phyloP scores from a whole-genome alignment of 257 asterid genomes.

The Solanum clarkiae region DNA sequence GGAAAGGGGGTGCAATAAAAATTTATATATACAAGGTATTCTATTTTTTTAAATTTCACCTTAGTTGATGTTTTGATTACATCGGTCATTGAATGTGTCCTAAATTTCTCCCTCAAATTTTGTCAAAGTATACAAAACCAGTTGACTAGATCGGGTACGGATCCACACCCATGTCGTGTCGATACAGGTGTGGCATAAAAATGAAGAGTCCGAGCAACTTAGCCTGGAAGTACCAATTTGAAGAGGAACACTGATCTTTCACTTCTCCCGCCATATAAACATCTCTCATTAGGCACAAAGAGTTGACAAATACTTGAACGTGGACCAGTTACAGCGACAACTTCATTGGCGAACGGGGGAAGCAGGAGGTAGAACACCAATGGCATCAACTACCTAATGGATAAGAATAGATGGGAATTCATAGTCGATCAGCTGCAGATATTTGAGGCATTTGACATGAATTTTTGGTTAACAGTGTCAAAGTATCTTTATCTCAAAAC shows the following conservation, averaged over 20 bases:
- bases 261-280: not conserved
- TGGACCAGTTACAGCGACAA: not conserved
- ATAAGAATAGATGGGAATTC: not conserved
- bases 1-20: too few relatives aligned
- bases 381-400: not conserved
- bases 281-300: not conserved
- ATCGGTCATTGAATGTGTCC: too few relatives aligned
- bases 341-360: not conserved
- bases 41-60: too few relatives aligned
- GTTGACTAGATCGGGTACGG: too few relatives aligned
- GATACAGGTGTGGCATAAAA: too few relatives aligned
- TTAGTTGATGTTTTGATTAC: too few relatives aligned
- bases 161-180: too few relatives aligned
- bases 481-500: not conserved
- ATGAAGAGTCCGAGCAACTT: too few relatives aligned
- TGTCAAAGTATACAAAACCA: too few relatives aligned
- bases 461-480: not conserved
- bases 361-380: not conserved
- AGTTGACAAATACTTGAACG: not conserved
- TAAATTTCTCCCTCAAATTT: too few relatives aligned
- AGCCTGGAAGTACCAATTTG: not conserved
- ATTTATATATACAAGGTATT: too few relatives aligned
- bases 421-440: not conserved
- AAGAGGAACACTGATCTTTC: not conserved
- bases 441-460: not conserved